phyloP scores from a whole-genome alignment of 805 yeast species.

The Millerozyma acaciae region DNA sequence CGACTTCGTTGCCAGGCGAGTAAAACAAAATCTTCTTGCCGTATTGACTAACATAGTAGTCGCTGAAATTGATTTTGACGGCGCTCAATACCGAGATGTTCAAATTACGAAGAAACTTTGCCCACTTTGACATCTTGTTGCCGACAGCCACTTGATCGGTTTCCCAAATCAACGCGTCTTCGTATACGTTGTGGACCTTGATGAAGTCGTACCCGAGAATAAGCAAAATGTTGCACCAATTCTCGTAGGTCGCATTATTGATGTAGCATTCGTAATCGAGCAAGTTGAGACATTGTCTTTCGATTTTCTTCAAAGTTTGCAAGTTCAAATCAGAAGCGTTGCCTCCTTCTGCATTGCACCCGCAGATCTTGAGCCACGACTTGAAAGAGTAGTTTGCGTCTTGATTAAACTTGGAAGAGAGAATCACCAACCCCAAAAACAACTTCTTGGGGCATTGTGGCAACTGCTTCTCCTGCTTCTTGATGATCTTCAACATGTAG shows the following conservation, averaged over 20 bases:
- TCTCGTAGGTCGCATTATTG: constrained; percentile 44
- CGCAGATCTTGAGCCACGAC: constrained; percentile 75
- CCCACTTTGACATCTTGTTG: constrained; percentile 27
- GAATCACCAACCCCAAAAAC: constrained; percentile 62
- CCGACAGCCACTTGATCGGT: constrained; percentile 14
- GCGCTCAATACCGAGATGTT: constrained; percentile 18
- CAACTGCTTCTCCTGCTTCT: constrained; percentile 9
- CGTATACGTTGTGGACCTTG: constrained; percentile 27
- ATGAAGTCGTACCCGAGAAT: constrained; percentile 44
- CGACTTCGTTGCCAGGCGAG: neutral
- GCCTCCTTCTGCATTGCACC: constrained; percentile 31
- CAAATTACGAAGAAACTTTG: constrained; percentile 21
- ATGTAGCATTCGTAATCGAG: constrained; percentile 59
- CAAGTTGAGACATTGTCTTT: constrained; percentile 47
- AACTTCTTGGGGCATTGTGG: constrained; percentile 59
- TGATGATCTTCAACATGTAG: constrained; percentile 51
- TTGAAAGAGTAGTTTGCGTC: constrained; percentile 67
- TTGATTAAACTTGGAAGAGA: constrained; percentile 69
- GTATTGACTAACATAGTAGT: constrained; percentile 27
- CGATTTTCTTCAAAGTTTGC: constrained; percentile 48
- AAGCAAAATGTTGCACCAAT: constrained; percentile 41
- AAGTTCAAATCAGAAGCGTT: constrained; percentile 30
- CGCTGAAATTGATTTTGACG: constrained; percentile 22
- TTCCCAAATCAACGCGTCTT: constrained; percentile 24
- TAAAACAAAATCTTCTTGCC: constrained; percentile 26